Evolutionary conservation across 163 green algal genomes (phyloP).

Genomic region (Scenedesmus sp.): DNA sequence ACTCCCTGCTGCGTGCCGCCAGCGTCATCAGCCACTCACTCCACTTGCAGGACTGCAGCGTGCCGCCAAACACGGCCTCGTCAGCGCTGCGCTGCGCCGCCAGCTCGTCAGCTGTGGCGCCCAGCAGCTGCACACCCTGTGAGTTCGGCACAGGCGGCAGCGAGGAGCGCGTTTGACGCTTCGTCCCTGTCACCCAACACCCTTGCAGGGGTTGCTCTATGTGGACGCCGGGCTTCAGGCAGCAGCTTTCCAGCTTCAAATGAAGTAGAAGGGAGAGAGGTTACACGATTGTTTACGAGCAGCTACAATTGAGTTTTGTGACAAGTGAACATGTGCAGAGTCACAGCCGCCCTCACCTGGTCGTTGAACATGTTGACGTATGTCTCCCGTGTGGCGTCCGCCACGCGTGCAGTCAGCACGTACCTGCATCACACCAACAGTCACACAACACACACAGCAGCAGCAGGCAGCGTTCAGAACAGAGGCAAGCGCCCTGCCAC

Average conservation of each 20-base stretch:
- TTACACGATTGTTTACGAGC: too few species aligned
- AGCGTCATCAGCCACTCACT: slow-evolving; percentile 67
- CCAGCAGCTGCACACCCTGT: slow-evolving; percentile 81
- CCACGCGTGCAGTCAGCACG: slow-evolving; percentile 76
- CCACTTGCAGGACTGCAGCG: slow-evolving; percentile 70
- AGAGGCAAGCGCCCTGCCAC: background rate
- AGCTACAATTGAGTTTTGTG: too few species aligned
- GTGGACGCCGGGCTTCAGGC: too few species aligned
- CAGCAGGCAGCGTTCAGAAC: background rate
- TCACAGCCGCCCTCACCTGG: slow-evolving; percentile 61
- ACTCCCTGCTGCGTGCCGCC: slow-evolving; percentile 58
- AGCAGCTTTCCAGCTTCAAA: too few species aligned
- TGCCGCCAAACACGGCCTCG: slow-evolving; percentile 41
- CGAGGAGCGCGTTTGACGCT: too few species aligned
- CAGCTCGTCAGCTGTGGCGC: slow-evolving; percentile 83
- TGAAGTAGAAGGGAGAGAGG: too few species aligned
- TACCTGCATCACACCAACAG: slow-evolving; percentile 64
- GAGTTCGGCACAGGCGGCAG: background rate
- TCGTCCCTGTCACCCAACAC: background rate
- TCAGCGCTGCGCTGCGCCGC: slow-evolving; percentile 69
- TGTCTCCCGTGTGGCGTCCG: slow-evolving; percentile 71
- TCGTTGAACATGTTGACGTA: slow-evolving; percentile 88
- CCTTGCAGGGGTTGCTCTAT: background rate
- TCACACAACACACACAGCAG: background rate
- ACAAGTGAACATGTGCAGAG: background rate